These are phyloP conservation scores for Paspalum notatum DNA, from an alignment of 176 grass and related monocot species.

Conservation along the genomic window DNA sequence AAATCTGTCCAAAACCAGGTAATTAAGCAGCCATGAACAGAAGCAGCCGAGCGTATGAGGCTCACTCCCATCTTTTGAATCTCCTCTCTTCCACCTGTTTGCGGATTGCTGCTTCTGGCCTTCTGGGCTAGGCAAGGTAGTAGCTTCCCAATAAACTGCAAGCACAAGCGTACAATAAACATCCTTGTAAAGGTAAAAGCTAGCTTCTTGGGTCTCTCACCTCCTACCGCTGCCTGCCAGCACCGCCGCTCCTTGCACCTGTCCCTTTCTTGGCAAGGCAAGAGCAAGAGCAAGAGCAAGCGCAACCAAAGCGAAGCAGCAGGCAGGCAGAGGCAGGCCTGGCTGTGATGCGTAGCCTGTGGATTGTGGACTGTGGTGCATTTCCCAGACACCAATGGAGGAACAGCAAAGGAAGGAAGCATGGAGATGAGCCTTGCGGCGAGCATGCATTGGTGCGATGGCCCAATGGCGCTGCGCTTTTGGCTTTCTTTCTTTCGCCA, in stretches of 20 bases:
- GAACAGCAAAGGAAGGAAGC: not conserved
- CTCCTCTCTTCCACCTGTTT: not conserved
- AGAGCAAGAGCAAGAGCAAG: slow-evolving; percentile 13
- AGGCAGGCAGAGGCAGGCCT: too few species aligned
- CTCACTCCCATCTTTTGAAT: slow-evolving; percentile 41
- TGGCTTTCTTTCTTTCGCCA: not conserved
- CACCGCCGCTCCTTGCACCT: not conserved
- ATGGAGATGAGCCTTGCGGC: not conserved
- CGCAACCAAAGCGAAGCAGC: too few species aligned
- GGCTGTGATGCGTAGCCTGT: too few species aligned
- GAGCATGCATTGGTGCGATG: slow-evolving; percentile 9
- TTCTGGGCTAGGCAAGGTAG: slow-evolving; percentile 19
- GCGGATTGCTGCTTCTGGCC: slow-evolving; percentile 40
- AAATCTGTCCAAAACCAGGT: too few species aligned
- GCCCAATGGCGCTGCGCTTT: not conserved
- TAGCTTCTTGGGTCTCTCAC: slow-evolving; percentile 36
- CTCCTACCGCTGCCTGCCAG: not conserved
- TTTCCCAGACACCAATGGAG: too few species aligned
- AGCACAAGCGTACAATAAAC: slow-evolving; percentile 38
- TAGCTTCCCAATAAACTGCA: slow-evolving; percentile 50
- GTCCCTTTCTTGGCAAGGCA: slow-evolving; percentile 32
- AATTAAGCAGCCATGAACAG: too few species aligned
- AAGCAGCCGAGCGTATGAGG: slow-evolving; percentile 33
- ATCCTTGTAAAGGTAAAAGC: slow-evolving; percentile 30
- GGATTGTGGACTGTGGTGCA: too few species aligned